Evolutionary conservation across 257 asterid species (phyloP).

Genomic region (Salvia rosmarinus): DNA sequence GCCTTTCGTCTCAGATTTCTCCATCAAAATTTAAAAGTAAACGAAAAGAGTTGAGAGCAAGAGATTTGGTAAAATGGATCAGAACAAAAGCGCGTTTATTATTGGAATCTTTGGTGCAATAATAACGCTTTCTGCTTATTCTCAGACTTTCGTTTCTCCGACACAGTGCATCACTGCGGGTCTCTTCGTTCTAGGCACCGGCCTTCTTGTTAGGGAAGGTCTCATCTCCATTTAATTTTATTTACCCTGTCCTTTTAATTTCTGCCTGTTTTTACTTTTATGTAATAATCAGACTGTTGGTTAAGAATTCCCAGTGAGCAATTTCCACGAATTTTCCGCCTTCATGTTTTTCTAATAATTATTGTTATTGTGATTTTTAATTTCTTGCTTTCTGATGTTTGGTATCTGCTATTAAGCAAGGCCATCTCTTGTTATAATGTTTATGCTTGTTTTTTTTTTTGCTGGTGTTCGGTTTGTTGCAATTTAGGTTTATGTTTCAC

Average conservation of each 20-base stretch:
- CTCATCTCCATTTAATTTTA: slow-evolving; percentile 51
- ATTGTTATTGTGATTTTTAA: not conserved
- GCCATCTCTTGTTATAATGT: not conserved
- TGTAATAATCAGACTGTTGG: not conserved
- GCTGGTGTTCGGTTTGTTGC: not conserved
- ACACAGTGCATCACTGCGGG: slow-evolving; percentile 73
- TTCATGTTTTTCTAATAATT: not conserved
- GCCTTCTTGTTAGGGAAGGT: slow-evolving; percentile 93
- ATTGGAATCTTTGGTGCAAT: slow-evolving; percentile 68
- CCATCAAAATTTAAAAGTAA: not conserved
- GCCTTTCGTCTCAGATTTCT: not conserved
- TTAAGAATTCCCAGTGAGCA: not conserved
- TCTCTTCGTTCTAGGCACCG: slow-evolving; percentile 66
- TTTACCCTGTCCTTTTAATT: not conserved
- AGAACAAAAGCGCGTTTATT: slow-evolving; percentile 57
- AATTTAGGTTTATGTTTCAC: not conserved
- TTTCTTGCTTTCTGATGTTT: not conserved
- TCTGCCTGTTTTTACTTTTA: not conserved
- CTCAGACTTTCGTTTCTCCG: slow-evolving; percentile 66
- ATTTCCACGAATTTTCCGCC: not conserved
- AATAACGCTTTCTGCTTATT: slow-evolving; percentile 82
- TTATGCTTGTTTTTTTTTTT: too few relatives aligned
- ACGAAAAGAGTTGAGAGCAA: not conserved
- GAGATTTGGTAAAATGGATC: slow-evolving; percentile 52
- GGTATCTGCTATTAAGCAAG: not conserved